Evolutionary conservation across 306 rosid species (phyloP).

Genomic region (Dryas octopetala): DNA sequence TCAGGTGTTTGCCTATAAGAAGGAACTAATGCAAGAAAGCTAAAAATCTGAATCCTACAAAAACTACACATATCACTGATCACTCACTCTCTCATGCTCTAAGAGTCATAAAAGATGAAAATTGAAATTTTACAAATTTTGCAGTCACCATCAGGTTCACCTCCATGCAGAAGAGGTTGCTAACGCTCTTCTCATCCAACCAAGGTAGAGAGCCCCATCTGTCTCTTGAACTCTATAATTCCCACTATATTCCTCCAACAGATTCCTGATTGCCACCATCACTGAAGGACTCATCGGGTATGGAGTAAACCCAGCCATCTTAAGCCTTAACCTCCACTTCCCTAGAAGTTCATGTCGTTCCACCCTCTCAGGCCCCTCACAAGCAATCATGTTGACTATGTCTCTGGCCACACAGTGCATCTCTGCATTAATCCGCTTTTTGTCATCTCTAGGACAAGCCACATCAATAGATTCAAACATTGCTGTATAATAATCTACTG

Average conservation of each 20-base stretch:
- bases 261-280: conserved; percentile 26
- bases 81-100: conserved; percentile 20
- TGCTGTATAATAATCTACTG: conserved; percentile 62
- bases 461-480: conserved; percentile 87
- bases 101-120: conserved; percentile 10
- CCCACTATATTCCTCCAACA: conserved; percentile 49
- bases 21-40: conserved; percentile 21
- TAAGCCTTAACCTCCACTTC: conserved; percentile 80
- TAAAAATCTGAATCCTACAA: conserved; percentile 25
- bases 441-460: conserved; percentile 50
- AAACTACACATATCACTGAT: conserved; percentile 26
- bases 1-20: conserved; percentile 16
- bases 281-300: conserved; percentile 57
- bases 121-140: conserved; percentile 25
- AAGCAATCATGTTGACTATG: conserved; percentile 92
- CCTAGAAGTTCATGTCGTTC: conserved; percentile 83
- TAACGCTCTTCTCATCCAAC: conserved; percentile 69
- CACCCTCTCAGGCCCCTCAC: conserved; percentile 81
- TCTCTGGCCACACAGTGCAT: conserved; percentile 89
- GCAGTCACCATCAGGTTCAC: conserved; percentile 22
- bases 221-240: conserved; percentile 48
- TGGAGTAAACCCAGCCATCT: conserved; percentile 71
- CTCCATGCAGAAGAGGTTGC: conserved; percentile 80
- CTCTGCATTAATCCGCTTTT: conserved; percentile 71
- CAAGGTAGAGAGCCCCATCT: conserved; percentile 63